Evolutionary conservation across 2,329 filamentous ascomycete species (phyloP).

Genomic region (Venturia pyrina): DNA sequence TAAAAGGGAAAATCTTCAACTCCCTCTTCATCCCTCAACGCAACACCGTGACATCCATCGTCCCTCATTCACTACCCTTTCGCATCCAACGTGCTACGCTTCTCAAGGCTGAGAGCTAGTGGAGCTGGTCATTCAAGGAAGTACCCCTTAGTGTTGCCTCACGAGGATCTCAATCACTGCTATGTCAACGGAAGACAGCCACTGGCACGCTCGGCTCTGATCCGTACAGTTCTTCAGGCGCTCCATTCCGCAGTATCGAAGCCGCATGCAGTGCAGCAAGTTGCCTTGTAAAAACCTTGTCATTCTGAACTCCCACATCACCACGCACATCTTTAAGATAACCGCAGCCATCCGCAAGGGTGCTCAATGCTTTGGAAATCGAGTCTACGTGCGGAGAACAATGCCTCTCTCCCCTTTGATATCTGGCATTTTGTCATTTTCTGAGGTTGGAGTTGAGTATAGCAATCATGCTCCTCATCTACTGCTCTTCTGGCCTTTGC

Average conservation of each 20-base stretch:
- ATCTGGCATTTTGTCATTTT: neutral
- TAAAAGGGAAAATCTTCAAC: neutral
- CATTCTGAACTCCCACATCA: neutral
- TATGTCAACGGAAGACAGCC: too few species aligned
- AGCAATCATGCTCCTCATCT: neutral
- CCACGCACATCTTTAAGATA: slow-evolving; percentile 6
- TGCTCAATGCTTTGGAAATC: slow-evolving; percentile 6
- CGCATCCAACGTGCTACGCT: too few species aligned
- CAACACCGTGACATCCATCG: neutral
- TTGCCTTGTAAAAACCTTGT: neutral
- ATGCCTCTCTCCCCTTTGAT: slow-evolving; percentile 1
- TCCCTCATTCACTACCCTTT: too few species aligned
- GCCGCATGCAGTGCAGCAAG: neutral
- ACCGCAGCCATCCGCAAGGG: slow-evolving; percentile 4
- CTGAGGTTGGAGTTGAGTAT: neutral
- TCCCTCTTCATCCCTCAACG: neutral
- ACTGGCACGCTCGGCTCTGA: too few species aligned
- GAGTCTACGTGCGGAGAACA: slow-evolving; percentile 4
- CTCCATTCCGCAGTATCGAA: neutral
- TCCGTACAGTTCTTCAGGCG: too few species aligned
- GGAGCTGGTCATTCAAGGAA: too few species aligned
- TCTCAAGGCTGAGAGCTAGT: too few species aligned
- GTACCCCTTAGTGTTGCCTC: too few species aligned
- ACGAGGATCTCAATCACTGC: too few species aligned
- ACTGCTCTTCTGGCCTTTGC: neutral